Conservation (phyloP, 2,329 filamentous ascomycete species). For the Phymatotrichopsis omnivora region DNA sequence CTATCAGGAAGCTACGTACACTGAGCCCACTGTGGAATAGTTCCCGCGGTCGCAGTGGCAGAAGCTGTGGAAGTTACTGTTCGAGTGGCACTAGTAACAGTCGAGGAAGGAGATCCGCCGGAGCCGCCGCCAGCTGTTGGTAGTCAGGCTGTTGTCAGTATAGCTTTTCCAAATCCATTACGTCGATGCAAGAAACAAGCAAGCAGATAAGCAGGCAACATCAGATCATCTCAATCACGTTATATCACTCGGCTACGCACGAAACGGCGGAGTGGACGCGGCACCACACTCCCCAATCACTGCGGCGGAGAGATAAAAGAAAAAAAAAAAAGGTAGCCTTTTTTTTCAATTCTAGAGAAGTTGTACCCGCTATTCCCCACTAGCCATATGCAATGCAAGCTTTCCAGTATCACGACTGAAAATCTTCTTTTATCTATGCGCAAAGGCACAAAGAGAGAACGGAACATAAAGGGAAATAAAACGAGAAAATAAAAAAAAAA, state of each 20-base stretch:
- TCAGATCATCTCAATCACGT: too few relatives aligned
- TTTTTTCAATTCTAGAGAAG: constrained; percentile 3
- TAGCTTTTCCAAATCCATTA: too few relatives aligned
- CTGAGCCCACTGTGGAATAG: constrained; percentile 17
- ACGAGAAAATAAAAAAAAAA: background rate
- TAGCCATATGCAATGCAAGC: too few relatives aligned
- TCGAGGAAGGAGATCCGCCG: background rate
- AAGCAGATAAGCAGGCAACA: too few relatives aligned
- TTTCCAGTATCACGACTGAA: too few relatives aligned
- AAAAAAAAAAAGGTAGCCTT: background rate
- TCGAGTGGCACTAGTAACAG: background rate
- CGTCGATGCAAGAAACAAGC: too few relatives aligned
- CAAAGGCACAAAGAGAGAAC: background rate
- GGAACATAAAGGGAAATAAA: background rate
- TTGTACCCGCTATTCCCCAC: too few relatives aligned
- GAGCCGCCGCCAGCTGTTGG: constrained; percentile 5
- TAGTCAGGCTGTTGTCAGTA: constrained; percentile 11
- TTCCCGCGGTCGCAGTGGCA: background rate
- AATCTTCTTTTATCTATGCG: background rate
- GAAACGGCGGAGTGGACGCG: too few relatives aligned
- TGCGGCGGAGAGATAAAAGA: background rate
- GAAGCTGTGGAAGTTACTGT: constrained; percentile 6
- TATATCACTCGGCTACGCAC: too few relatives aligned
- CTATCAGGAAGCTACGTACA: too few relatives aligned
- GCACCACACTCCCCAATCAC: too few relatives aligned